A percentile compares a stretch with the other conserved stretches of the same genome.
Conservation (phyloP, 2,329 filamentous ascomycete species). For the Aulographum hederae region DNA sequence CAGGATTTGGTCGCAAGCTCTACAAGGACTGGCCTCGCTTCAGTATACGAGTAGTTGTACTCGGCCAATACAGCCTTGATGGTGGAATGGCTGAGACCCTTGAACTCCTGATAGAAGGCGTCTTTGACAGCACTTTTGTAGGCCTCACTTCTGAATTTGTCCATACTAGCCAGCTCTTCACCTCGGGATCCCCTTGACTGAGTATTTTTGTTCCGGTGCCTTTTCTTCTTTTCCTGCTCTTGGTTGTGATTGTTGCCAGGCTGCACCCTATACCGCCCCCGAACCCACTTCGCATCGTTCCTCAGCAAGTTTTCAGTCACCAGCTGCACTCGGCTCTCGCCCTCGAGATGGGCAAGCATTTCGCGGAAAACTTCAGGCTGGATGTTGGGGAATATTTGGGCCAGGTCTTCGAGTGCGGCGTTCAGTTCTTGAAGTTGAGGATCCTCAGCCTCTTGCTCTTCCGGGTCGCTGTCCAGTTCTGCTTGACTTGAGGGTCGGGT, state of each 20-base stretch:
- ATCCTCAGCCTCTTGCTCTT: conserved; percentile 20
- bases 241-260: conserved; percentile 6
- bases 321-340: conserved; percentile 58
- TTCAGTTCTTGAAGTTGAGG: conserved; percentile 54
- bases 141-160: conserved; percentile 46
- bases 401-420: conserved; percentile 46
- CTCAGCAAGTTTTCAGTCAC: conserved; percentile 63
- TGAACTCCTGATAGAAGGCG: conserved; percentile 60
- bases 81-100: conserved; percentile 51
- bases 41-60: conserved; percentile 60
- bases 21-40: conserved; percentile 51
- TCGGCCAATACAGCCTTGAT: conserved; percentile 67
- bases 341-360: conserved; percentile 57
- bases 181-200: no score
- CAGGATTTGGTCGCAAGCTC: conserved; percentile 55
- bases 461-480: neutral
- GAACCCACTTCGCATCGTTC: conserved; percentile 50
- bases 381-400: conserved; percentile 61
- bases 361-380: conserved; percentile 69
- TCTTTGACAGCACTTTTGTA: conserved; percentile 53
- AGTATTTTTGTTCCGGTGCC: neutral
- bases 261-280: conserved; percentile 36
- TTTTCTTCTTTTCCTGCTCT: conserved; percentile 13
- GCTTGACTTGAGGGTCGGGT: neutral
- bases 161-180: conserved; percentile 33